These are phyloP conservation scores for Fusarium sp. DNA, from an alignment of 2,329 filamentous ascomycete species.

Conservation along the genomic window DNA sequence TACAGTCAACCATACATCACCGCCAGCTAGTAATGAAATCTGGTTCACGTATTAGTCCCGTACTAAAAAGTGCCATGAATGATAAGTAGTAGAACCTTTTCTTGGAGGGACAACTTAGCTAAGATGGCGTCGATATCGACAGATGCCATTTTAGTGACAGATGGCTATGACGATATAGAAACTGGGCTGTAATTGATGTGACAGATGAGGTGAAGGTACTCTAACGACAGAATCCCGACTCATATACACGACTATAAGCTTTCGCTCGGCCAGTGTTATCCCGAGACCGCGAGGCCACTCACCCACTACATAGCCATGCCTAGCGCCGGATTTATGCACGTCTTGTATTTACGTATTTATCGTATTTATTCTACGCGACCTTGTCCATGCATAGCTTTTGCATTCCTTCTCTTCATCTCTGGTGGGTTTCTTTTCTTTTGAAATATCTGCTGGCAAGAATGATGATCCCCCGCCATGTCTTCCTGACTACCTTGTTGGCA, in stretches of 20 bases:
- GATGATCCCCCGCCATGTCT: too few relatives aligned
- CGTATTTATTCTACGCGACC: neutral
- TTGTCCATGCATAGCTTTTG: neutral
- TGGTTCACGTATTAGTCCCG: neutral
- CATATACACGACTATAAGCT: neutral
- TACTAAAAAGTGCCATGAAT: too few relatives aligned
- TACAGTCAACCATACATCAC: conserved; percentile 40
- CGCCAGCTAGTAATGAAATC: conserved; percentile 41
- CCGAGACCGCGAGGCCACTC: neutral
- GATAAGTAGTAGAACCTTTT: neutral
- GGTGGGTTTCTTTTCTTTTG: too few relatives aligned
- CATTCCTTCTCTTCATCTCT: too few relatives aligned
- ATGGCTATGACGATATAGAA: neutral
- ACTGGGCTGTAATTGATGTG: neutral
- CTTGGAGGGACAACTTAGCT: neutral
- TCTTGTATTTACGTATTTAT: neutral
- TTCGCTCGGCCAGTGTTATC: too few relatives aligned
- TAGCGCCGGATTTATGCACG: neutral
- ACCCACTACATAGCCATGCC: neutral
- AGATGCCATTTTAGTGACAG: neutral
- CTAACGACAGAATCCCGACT: neutral
- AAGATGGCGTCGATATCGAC: neutral
- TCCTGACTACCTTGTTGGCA: neutral
- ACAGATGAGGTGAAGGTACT: accelerated
- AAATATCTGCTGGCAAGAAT: too few relatives aligned